Conservation (phyloP, 192 early-diverging fungal species). For the Gigaspora rosea region DNA sequence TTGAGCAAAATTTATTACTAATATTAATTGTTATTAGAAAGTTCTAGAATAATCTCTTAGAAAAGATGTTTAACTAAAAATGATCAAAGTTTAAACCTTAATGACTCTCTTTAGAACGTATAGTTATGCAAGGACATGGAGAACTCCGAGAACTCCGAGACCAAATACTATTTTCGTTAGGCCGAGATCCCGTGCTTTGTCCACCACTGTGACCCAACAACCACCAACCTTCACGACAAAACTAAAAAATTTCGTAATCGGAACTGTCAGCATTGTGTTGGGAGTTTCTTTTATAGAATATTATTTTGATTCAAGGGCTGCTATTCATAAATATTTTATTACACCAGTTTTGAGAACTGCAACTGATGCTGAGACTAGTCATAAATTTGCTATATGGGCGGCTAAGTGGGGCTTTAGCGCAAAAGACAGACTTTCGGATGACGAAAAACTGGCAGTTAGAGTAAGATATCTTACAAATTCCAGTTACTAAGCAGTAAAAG, state of each 20-base stretch:
- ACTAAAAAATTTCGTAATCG: conserved; percentile 42
- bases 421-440: conserved; percentile 59
- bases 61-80: too few species aligned
- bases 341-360: conserved; percentile 69
- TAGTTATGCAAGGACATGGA: too few species aligned
- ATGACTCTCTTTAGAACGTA: too few species aligned
- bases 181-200: too few species aligned
- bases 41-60: too few species aligned
- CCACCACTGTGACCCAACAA: too few species aligned
- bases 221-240: too few species aligned
- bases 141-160: too few species aligned
- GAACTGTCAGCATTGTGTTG: conserved; percentile 41
- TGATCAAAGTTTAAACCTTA: too few species aligned
- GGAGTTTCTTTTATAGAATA: conserved; percentile 56
- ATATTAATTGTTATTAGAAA: too few species aligned
- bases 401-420: conserved; percentile 67
- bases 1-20: too few species aligned
- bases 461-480: conserved; percentile 35
- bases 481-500: neutral
- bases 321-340: conserved; percentile 61
- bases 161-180: too few species aligned
- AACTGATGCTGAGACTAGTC: conserved; percentile 75
- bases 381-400: conserved; percentile 63
- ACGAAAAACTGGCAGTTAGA: conserved; percentile 50
- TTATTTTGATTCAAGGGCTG: conserved; percentile 73